Conservation (phyloP, 2,329 filamentous ascomycete species). For the Westerdykella sp. region DNA sequence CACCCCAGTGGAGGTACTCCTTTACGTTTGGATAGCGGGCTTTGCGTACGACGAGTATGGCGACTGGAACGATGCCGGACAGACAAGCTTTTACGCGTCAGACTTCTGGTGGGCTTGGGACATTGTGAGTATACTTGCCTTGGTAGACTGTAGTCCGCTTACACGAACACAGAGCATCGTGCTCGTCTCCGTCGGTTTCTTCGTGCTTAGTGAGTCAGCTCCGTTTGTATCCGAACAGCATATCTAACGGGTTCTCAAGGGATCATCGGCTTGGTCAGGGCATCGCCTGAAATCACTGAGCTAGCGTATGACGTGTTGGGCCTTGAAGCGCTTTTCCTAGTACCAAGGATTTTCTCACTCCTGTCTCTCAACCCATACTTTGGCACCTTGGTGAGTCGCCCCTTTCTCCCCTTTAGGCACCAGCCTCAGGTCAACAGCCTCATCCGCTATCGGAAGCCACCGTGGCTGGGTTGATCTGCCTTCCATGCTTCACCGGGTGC, state of each 20-base stretch:
- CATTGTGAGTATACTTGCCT: constrained; percentile 9
- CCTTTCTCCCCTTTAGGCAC: not conserved
- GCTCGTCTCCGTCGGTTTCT: constrained; percentile 63
- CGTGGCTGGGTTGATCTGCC: not conserved
- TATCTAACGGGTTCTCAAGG: constrained; percentile 41
- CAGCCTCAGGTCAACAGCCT: no score
- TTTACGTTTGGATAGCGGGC: constrained; percentile 81
- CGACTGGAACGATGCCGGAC: constrained; percentile 75
- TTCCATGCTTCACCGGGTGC: not conserved
- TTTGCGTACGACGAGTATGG: constrained; percentile 75
- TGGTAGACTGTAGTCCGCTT: not conserved
- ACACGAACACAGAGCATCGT: constrained; percentile 53
- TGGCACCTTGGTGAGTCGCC: constrained; percentile 57
- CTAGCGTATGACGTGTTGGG: constrained; percentile 84
- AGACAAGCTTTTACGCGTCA: constrained; percentile 55
- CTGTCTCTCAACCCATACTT: constrained; percentile 85
- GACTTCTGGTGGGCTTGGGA: constrained; percentile 48
- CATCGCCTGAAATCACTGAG: constrained; percentile 61
- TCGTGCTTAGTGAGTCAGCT: constrained; percentile 57
- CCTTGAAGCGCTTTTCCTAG: constrained; percentile 81
- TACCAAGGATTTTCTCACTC: constrained; percentile 79
- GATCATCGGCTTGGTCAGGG: constrained; percentile 57
- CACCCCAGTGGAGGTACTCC: constrained; percentile 61
- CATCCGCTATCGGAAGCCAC: not conserved
- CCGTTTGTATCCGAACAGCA: not conserved